Evolutionary conservation across 2,329 filamentous ascomycete species (phyloP), one percentile per base, ranked within the genome.

Genomic region (Magnaporthiopsis incrustans): DNA sequence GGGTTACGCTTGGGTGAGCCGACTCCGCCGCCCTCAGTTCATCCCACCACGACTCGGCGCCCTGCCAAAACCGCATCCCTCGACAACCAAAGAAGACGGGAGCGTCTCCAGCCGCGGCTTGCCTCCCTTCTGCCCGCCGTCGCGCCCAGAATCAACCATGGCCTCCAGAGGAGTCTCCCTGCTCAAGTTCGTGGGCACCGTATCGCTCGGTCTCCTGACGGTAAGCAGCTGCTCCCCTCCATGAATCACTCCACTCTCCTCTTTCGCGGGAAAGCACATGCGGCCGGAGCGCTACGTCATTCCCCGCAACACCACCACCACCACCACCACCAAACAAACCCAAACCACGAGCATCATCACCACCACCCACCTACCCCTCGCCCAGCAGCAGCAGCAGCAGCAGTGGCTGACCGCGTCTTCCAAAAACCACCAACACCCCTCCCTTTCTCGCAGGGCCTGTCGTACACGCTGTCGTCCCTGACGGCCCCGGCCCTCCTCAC

Each of bases 111-210:
- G 26, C 44, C 44, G 32, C 25, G 38, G 11, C 25, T 38, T 60
- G 26, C 33, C 5, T 60, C 33, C 25, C 27, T 60, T 44, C 59
- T 60, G 59, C 33, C 59, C n/a, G 44, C 33, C 59, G 14, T 3
- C 33, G 22, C 35, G 44, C 25, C 26, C 59, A 63, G 25, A 27
- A 63, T 26, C 61, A 30, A 65, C 58, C 76, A 90, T 92, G 85
- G 82, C 85, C 70, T 85, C 84, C 70, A 86, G 82, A 71, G 86
- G 87, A 72, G 82, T 97, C 72, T 88, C 91, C 64, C 79, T 89
- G 75, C 86, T 90, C 79, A 97, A 98, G 80, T 97, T 97, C 75
- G 89, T 97, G 69, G 94, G 94, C 72, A 96, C 92, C 62, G 85
- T 96, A 69, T 94, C 90, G 71, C 83, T 97, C 65, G 94, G 94